phyloP scores from a whole-genome alignment of 805 yeast species.

The Pichia paraexigua region DNA sequence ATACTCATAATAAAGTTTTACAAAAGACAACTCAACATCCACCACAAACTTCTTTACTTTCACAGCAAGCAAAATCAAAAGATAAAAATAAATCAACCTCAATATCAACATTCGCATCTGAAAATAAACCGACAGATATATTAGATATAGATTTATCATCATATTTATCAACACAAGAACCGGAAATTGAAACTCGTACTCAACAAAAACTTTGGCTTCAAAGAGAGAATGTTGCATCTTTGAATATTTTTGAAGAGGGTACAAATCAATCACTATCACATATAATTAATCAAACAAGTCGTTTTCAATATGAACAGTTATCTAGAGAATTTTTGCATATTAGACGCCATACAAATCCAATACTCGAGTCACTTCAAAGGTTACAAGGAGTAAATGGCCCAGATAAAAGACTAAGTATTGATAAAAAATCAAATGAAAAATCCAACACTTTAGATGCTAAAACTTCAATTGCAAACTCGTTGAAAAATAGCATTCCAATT shows the following conservation, averaged over 20 bases:
- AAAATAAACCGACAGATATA: background rate
- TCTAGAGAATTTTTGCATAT: constrained; percentile 67
- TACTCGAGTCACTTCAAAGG: constrained; percentile 54
- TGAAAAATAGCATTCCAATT: background rate
- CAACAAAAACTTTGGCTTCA: constrained; percentile 83
- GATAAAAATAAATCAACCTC: background rate
- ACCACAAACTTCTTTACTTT: background rate
- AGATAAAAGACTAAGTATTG: background rate
- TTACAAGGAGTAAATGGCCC: constrained; percentile 21
- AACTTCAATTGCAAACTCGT: background rate
- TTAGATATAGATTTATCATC: constrained; percentile 13
- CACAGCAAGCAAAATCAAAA: constrained; percentile 2
- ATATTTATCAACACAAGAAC: constrained; percentile 29
- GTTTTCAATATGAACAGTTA: constrained; percentile 72
- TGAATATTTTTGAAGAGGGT: constrained; percentile 41
- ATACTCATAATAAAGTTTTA: background rate
- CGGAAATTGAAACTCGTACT: constrained; percentile 56
- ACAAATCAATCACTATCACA: constrained; percentile 20
- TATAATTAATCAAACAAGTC: constrained; percentile 34
- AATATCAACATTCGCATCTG: background rate
- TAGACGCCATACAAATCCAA: constrained; percentile 62
- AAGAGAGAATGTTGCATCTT: constrained; percentile 51
- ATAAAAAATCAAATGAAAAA: background rate
- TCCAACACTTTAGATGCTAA: background rate
- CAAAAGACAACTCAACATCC: background rate